Base-by-base conservation (phyloP, 2,329 filamentous ascomycete species). In the Orbilia oligospora region DNA sequence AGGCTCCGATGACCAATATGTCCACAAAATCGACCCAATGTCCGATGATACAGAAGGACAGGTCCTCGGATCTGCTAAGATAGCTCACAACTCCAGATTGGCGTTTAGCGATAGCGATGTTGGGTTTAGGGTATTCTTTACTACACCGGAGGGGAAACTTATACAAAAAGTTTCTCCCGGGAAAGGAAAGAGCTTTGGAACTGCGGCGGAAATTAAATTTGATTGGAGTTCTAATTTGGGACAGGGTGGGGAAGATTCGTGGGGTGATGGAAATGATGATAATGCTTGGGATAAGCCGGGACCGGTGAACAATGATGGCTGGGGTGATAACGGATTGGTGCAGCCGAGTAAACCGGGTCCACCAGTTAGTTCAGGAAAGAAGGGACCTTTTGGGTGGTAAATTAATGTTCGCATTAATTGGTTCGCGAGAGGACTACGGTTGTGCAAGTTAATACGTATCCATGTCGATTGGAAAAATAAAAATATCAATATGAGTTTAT, bases 371-470 rank as follows among this genome's bases (percentile, higher is more conserved):
- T 53, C 55, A 2, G 36, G 30, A 3, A 24, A 20, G 53, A 56
- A 56, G 33, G 55, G 55, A 16, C 55, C 36, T 16, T 61, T 61
- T 41, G 55, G 55, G 18, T 61, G 55, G 53, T 56, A 56, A n/a
- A 46, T 10, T 10, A 9, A 38, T 30, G 27, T 6, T 3, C 6
- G 27, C 27, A n/a, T n/a, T n/a, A n/a, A n/a, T n/a, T n/a, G n/a
- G n/a, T n/a, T n/a, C n/a, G n/a, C n/a, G n/a, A n/a, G n/a, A n/a
- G n/a, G n/a, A n/a, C n/a, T n/a, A n/a, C n/a, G n/a, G n/a, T n/a
- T n/a, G n/a, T n/a, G n/a, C n/a, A n/a, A n/a, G n/a, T n/a, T n/a
- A n/a, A n/a, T n/a, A n/a, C n/a, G n/a, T n/a, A n/a, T n/a, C n/a
- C n/a, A n/a, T n/a, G n/a, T n/a, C n/a, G n/a, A n/a, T n/a, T n/a